Base-by-base conservation (phyloP, 1,284 basidiomycete genomes). In the Schizophyllum amplum region DNA sequence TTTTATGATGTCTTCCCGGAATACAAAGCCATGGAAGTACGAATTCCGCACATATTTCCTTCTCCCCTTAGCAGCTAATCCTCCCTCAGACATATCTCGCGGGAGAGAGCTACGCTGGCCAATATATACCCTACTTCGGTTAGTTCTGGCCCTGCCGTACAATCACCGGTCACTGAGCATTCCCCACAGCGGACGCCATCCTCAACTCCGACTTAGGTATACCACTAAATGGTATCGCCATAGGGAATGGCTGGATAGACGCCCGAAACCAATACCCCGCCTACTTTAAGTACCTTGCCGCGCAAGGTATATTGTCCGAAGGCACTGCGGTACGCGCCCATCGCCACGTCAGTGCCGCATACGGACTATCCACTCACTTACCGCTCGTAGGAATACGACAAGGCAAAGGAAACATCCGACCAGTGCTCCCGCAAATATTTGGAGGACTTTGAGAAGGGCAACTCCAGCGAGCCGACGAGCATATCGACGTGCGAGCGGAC, bases 231-330 rank as follows among this genome's bases (percentile, higher is more conserved):
- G 97, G 96, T 4, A 73, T 86, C 24, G 91, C 94, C 0, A 98
- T 99, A 57, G 96, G 96, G 7, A 99, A 99, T 70, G 96, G 95
- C 2, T 98, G 94, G 93, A 95, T 98, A 57, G 95, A 98, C 69
- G 89, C 88, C 0, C 79, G 82, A 55, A 76, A 79, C 58, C 97
- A 99, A 73, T 98, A 96, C 69, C 87, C 92, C 6, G 81, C 93
- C 11, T 98, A 94, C 69, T 75, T 94, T 54, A 92, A 98, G 61
- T 98, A 89, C 68, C 87, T 89, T 9, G 81, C 92, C 57, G 83
- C 90, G 61, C 84, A 89, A 54, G 87, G 87, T 0, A 72, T 98
- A 22, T 75, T 98, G 57, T 84, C 89, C 63, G 77, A 81, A 61
- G 83, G 84, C 24, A 85, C 90, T 1, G 78, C 83, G 51, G 90